Conservation (phyloP, 371 early-diverging fungal genomes). For the Blyttiomyces sp. region DNA sequence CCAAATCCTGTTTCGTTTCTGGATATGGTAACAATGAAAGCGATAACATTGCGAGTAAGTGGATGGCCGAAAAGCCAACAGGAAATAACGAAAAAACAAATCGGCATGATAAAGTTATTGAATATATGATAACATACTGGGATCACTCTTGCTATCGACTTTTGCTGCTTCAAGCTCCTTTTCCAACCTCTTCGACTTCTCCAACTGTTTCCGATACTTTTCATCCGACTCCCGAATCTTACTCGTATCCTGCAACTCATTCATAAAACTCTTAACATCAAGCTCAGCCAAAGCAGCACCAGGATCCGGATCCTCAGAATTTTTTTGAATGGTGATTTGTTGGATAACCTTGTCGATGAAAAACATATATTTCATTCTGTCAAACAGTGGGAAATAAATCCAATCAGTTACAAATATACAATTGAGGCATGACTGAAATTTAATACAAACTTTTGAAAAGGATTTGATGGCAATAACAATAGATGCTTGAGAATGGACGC, state of each 20-base stretch:
- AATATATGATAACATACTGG: no score
- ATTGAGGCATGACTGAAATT: neutral
- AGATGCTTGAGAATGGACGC: conserved; percentile 21
- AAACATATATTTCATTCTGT: conserved; percentile 39
- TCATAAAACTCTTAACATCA: conserved; percentile 29
- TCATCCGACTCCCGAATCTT: conserved; percentile 36
- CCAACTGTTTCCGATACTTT: conserved; percentile 34
- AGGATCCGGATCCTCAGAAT: conserved; percentile 45
- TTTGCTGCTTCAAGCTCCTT: conserved; percentile 39
- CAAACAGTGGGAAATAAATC: neutral
- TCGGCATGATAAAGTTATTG: neutral
- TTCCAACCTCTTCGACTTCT: conserved; percentile 39
- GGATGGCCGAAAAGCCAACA: neutral
- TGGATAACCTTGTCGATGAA: conserved; percentile 46
- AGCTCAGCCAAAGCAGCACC: conserved; percentile 32
- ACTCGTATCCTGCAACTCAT: conserved; percentile 26
- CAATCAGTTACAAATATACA: neutral
- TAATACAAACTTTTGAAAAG: conserved; percentile 21
- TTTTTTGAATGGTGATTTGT: conserved; percentile 39
- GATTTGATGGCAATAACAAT: conserved; percentile 22
- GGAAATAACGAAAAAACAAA: neutral
- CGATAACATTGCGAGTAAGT: no score
- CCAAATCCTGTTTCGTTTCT: conserved; percentile 7
- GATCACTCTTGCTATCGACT: neutral
- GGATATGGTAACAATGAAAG: neutral